Evolutionary conservation across 1,284 basidiomycete species (phyloP).

Genomic region (Apiotrichum veenhuisii): DNA sequence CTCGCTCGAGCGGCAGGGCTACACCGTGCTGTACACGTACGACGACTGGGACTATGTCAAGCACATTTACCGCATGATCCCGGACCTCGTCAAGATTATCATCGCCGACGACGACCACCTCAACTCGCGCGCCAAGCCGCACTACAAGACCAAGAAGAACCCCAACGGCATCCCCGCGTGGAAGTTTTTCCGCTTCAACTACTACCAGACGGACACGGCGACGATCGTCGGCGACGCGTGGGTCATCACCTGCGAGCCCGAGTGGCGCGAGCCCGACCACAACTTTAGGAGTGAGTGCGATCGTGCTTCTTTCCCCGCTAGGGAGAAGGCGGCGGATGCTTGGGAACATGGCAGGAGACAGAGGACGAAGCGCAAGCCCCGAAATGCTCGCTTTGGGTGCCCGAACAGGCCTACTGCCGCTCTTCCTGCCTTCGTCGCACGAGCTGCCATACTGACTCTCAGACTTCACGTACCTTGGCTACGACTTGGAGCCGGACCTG

Average conservation of each 20-base stretch:
- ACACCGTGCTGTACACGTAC: constrained; percentile 4
- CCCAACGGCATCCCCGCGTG: constrained; percentile 5
- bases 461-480: constrained; percentile 9
- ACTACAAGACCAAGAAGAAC: background rate
- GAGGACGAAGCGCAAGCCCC: too few relatives aligned
- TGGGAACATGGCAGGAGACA: too few relatives aligned
- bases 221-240: constrained; percentile 4
- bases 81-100: constrained; percentile 1
- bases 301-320: too few relatives aligned
- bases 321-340: too few relatives aligned
- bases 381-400: too few relatives aligned
- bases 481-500: constrained; percentile 1
- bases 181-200: constrained; percentile 11
- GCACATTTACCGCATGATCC: constrained; percentile 7
- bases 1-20: constrained; percentile 3
- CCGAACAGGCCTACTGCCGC: too few relatives aligned
- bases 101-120: constrained; percentile 2
- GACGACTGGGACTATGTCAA: constrained; percentile 4
- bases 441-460: too few relatives aligned
- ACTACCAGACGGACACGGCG: constrained; percentile 1
- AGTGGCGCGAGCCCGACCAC: background rate
- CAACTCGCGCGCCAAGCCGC: background rate
- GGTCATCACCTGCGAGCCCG: constrained; percentile 9
- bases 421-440: too few relatives aligned
- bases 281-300: constrained; percentile 1